These are phyloP conservation scores for Elsinoe perseae DNA, from an alignment of 2,329 filamentous ascomycete species.

Conservation along the genomic window DNA sequence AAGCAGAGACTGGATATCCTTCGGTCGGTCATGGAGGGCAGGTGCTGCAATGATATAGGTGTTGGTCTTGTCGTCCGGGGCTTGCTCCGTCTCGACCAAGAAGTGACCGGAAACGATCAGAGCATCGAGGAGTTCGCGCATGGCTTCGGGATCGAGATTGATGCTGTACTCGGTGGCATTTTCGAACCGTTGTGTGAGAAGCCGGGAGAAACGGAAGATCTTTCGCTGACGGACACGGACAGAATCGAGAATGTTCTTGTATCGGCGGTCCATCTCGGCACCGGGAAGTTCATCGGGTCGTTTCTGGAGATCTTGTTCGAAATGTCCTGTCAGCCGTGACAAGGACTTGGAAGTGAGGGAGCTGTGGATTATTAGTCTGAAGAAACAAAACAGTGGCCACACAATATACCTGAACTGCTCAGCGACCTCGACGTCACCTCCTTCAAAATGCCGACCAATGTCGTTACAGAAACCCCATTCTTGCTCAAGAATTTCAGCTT, in stretches of 20 bases:
- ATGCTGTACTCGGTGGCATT: constrained; percentile 95
- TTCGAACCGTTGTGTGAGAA: constrained; percentile 87
- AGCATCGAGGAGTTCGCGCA: constrained; percentile 72
- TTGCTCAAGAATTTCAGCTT: constrained; percentile 92
- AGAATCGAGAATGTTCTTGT: constrained; percentile 90
- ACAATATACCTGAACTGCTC: constrained; percentile 72
- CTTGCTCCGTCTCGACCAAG: constrained; percentile 69
- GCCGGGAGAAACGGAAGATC: constrained; percentile 87
- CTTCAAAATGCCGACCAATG: constrained; percentile 82
- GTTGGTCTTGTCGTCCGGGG: constrained; percentile 40
- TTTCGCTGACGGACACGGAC: constrained; percentile 94
- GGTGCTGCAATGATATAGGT: constrained; percentile 81
- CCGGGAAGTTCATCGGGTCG: constrained; percentile 71
- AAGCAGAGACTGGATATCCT: constrained; percentile 79
- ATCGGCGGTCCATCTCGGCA: constrained; percentile 89
- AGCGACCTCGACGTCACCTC: constrained; percentile 90
- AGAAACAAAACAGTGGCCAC: too few relatives aligned
- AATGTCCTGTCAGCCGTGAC: constrained; percentile 78
- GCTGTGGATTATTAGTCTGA: constrained; percentile 37
- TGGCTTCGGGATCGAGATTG: constrained; percentile 57
- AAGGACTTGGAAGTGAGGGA: constrained; percentile 89
- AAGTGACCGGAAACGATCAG: constrained; percentile 80
- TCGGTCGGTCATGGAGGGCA: constrained; percentile 62
- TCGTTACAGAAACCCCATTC: constrained; percentile 98
- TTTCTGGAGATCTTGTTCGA: constrained; percentile 81